Percentiles rank a stretch among this genome's conserved stretches.
phyloP scores from a whole-genome alignment of 176 grass and related monocot species.

The Oryza punctata region DNA sequence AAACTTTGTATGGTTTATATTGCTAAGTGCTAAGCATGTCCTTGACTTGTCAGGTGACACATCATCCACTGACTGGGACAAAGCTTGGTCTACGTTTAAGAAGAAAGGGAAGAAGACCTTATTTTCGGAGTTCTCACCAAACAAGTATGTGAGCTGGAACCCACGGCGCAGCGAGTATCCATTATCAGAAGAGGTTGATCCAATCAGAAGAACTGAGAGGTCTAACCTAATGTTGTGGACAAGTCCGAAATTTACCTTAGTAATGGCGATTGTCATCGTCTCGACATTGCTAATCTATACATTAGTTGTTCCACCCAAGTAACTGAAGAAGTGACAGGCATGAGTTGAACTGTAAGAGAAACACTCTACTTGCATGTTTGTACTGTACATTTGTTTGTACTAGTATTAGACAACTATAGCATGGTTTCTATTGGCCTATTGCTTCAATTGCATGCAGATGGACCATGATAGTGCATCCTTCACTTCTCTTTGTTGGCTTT shows the following conservation, averaged over 20 bases:
- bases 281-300: conserved; percentile 81
- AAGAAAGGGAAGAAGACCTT: conserved; percentile 79
- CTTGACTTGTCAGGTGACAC: conserved; percentile 60
- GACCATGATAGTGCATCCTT: neutral
- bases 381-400: conserved; percentile 46
- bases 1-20: too few relatives aligned
- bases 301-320: conserved; percentile 69
- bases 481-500: neutral
- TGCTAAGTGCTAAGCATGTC: neutral
- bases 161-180: conserved; percentile 68
- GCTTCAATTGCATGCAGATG: conserved; percentile 22
- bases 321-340: conserved; percentile 40
- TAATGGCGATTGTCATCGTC: conserved; percentile 69
- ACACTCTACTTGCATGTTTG: conserved; percentile 20
- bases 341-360: conserved; percentile 21
- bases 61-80: conserved; percentile 85
- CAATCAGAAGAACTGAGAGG: conserved; percentile 89
- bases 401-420: conserved; percentile 30
- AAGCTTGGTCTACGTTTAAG: conserved; percentile 76
- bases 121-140: conserved; percentile 71
- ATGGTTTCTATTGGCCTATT: conserved; percentile 18
- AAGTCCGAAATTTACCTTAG: conserved; percentile 89
- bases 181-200: conserved; percentile 89
- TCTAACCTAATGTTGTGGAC: conserved; percentile 88
- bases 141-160: conserved; percentile 96